Evolutionary conservation across 805 yeast species (phyloP), one percentile per base, ranked within the genome.

Genomic region (Starmerella gropengiesseri): DNA sequence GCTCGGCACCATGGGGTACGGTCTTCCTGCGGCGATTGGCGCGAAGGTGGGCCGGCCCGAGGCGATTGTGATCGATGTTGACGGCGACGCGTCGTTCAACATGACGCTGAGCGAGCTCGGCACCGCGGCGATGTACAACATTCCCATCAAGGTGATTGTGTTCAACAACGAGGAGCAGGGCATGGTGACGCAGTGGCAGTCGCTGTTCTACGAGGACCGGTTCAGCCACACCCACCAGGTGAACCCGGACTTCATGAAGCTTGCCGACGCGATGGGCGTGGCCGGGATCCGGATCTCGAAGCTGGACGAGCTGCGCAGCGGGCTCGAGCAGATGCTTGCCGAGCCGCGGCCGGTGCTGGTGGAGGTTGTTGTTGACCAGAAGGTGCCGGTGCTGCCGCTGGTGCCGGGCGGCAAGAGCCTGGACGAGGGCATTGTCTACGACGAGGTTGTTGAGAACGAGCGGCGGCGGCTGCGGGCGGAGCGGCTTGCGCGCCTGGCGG

Each of bases 101-200:
- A 91, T 91, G 98, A 86, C 98, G 19, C 71, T 91, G 50, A 82
- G 78, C 64, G 98, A 91, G 70, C 70, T 91, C 60, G 74, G 89
- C 18, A 79, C 94, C 31, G 98, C 97, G 21, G 94, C 85, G 34
- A 97, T 91, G 70, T 94, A 89, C 47, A 73, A 71, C 49, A 80
- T 94, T 39, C 95, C 95, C 45, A 80, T 91, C 51, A 91, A 91
- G 70, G 74, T 84, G 47, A 71, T 85, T 62, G 78, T 91, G 44
- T 70, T 91, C 60, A 91, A 91, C 67, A 91, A 91, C 64, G 97
- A 89, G 69, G 98, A 91, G 69, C 98, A 91, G 70, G 98, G 98
- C 61, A 91, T 91, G 98, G 98, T 91, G 44, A 89, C 97, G 12
- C 98, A 91, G 66, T 91, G 98, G 98, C 98, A 91, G 70, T 81